Conservation (phyloP, 352 stramenopile genomes). For the Globisporangium mamillatum region DNA sequence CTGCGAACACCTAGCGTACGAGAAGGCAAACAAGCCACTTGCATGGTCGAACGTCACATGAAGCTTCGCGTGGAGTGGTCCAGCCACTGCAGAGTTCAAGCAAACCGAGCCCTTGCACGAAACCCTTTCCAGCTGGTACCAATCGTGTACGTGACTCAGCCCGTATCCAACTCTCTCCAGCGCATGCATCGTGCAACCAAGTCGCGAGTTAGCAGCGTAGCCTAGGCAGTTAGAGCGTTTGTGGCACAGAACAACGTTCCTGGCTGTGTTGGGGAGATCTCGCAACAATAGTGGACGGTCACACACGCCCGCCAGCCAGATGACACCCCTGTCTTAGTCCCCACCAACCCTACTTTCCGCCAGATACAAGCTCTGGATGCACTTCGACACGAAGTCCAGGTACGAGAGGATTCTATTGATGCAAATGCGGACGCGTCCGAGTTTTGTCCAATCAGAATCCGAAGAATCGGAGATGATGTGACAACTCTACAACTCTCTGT, state of each 20-base stretch:
- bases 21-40: no score
- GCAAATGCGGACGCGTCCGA: no score
- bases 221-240: not conserved
- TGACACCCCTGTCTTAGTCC: not conserved
- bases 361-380: not conserved
- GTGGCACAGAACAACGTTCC: not conserved
- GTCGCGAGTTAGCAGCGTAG: not conserved
- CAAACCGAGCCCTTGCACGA: not conserved
- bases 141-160: not conserved
- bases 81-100: no score
- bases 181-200: not conserved
- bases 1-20: no score
- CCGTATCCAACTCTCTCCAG: not conserved
- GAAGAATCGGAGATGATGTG: no score
- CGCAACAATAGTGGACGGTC: not conserved
- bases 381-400: not conserved
- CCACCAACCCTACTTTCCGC: not conserved
- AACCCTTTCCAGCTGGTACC: not conserved
- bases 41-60: no score
- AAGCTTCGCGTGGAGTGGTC: no score
- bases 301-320: not conserved
- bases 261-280: not conserved
- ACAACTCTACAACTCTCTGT: no score
- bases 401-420: no score
- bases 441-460: no score